These are phyloP conservation scores for Sclerotinia glacialis DNA, from an alignment of 2,329 filamentous ascomycete genomes.

Conservation along the genomic window DNA sequence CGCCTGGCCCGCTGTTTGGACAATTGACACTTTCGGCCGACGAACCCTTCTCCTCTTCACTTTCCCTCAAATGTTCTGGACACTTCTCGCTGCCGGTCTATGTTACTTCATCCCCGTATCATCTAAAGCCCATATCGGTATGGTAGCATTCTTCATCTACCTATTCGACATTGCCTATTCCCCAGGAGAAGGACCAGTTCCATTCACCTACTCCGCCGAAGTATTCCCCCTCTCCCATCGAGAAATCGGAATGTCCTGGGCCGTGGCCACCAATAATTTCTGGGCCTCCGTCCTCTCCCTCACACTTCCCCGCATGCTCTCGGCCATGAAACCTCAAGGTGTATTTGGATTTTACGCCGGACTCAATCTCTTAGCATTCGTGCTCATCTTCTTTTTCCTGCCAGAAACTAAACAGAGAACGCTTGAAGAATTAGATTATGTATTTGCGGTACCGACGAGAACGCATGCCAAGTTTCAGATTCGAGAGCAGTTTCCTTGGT, in stretches of 20 bases:
- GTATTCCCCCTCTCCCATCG: conserved; percentile 63
- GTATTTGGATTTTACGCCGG: conserved; percentile 55
- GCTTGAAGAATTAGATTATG: conserved; percentile 45
- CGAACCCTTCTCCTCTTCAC: conserved; percentile 61
- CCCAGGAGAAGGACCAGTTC: conserved; percentile 61
- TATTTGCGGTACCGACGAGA: conserved; percentile 42
- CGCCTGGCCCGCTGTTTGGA: conserved; percentile 55
- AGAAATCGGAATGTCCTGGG: conserved; percentile 62
- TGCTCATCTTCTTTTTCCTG: conserved; percentile 56
- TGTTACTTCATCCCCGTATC: conserved; percentile 49
- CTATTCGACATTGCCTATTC: conserved; percentile 65
- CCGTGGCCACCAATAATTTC: conserved; percentile 59
- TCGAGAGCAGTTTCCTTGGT: conserved; percentile 34
- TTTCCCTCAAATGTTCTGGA: conserved; percentile 67
- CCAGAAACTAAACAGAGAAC: conserved; percentile 56
- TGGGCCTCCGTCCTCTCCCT: conserved; percentile 63
- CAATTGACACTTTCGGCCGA: conserved; percentile 66
- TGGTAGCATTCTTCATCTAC: conserved; percentile 62
- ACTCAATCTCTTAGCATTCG: conserved; percentile 53
- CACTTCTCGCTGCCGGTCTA: conserved; percentile 60
- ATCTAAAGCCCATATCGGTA: conserved; percentile 47
- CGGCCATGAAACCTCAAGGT: conserved; percentile 34
- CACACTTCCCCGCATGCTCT: conserved; percentile 41
- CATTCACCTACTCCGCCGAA: conserved; percentile 61
- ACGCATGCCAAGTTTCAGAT: conserved; percentile 37